Base-by-base conservation (phyloP, 1,139 yeast genomes). In the Suhomyces bolitotheri region DNA sequence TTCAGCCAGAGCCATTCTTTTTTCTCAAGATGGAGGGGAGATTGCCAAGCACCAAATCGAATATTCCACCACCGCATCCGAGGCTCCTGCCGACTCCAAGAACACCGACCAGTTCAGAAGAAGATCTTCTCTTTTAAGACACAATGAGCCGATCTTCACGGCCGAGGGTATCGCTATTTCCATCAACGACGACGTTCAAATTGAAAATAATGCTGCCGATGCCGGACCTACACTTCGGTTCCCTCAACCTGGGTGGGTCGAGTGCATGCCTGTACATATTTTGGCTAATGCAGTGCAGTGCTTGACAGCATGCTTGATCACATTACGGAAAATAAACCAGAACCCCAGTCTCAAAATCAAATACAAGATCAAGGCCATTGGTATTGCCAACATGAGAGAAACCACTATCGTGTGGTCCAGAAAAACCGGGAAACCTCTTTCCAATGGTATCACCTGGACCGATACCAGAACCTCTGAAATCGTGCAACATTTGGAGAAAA, bases 361-460 rank as follows among this genome's bases (percentile, higher is more conserved):
- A 43, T 82, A 78, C 60, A 69, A 65, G 49, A 75, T 83, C 39
- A 73, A 55, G 39, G 74, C 82, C 36, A 75, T 90, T 49, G 96
- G 97, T 29, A 78, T 90, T 51, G 94, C 97, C 41, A 90, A 89
- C 64, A 94, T 90, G 92, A 79, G 97, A 58, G 97, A 90, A 64
- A 89, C 97, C 29, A 84, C 96, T 21, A 77, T 90, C 40, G 82
- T 90, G 34, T 90, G 97, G 97, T 82, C 88, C 39, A 74, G 80
- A 49, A 71, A 71, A 40, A 88, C 97, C 2, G 97, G 97, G 30
- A 71, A 74, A 50, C 94, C 97, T 2, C 73, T 87, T 38, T 74
- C 82, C 56, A 82, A 85, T 54, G 97, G 97, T 57, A 87, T 90
- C 57, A 95, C 92, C 31, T 90, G 97, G 97, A 86, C 94, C 43